phyloP scores from a whole-genome alignment of 1,139 yeast species.

The Blastobotrys indianensis region DNA sequence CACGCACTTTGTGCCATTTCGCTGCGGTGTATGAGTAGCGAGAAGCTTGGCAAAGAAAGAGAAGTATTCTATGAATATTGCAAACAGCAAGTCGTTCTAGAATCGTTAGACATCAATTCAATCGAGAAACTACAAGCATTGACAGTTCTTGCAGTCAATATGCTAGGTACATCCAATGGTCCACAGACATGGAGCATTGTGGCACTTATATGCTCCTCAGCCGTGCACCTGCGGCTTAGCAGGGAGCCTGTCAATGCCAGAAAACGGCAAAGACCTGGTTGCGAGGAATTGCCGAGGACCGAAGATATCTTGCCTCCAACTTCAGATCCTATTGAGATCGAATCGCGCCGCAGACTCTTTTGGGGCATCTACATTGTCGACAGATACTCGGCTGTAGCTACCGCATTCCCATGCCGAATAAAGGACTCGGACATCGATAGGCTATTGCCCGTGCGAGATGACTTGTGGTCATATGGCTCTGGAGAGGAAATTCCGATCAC shows the following conservation, averaged over 20 bases:
- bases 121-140: slow-evolving; percentile 21
- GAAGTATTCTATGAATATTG: slow-evolving; percentile 16
- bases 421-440: slow-evolving; percentile 18
- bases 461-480: slow-evolving; percentile 14
- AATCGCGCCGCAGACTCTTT: slow-evolving; percentile 21
- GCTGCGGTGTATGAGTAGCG: slow-evolving; percentile 17
- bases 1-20: slow-evolving; percentile 19
- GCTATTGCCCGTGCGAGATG: slow-evolving; percentile 18
- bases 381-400: slow-evolving; percentile 21
- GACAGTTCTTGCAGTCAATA: slow-evolving; percentile 20
- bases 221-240: slow-evolving; percentile 18
- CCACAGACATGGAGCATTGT: slow-evolving; percentile 24
- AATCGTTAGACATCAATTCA: slow-evolving; percentile 19
- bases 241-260: slow-evolving; percentile 16
- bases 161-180: slow-evolving; percentile 22
- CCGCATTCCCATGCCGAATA: slow-evolving; percentile 20
- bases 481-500: slow-evolving; percentile 10
- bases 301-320: slow-evolving; percentile 19
- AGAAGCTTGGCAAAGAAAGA: slow-evolving; percentile 10
- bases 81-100: slow-evolving; percentile 19
- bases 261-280: slow-evolving; percentile 1
- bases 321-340: slow-evolving; percentile 17
- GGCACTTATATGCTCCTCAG: slow-evolving; percentile 21
- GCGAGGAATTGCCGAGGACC: neutral
- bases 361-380: slow-evolving; percentile 23